Evolutionary conservation across 495 filamentous ascomycete species (phyloP).

Genomic region (Lasiosphaeria ovina): DNA sequence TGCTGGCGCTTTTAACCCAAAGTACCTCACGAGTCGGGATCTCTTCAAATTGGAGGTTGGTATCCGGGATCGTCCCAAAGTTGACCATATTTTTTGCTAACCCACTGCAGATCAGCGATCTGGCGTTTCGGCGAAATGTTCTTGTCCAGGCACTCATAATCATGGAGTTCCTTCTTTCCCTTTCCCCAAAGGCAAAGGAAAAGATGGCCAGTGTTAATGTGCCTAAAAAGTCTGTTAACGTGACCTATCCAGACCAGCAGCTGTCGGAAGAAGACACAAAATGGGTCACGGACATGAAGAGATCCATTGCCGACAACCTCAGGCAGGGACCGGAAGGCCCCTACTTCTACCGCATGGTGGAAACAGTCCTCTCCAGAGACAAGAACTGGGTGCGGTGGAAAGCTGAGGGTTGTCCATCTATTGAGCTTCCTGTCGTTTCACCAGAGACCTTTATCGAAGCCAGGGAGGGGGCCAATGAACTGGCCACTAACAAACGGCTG

Average conservation of each 20-base stretch:
- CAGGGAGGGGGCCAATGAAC: constrained; percentile 59
- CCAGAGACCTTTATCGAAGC: constrained; percentile 64
- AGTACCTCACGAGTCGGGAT: constrained; percentile 92
- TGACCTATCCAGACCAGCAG: constrained; percentile 72
- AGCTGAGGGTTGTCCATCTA: constrained; percentile 82
- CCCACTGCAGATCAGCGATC: constrained; percentile 70
- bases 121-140: constrained; percentile 89
- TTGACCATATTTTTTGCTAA: constrained; percentile 17
- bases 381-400: constrained; percentile 99
- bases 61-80: constrained; percentile 1
- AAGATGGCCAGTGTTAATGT: constrained; percentile 64
- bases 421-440: constrained; percentile 69
- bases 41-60: constrained; percentile 90
- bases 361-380: constrained; percentile 89
- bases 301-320: constrained; percentile 73
- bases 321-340: constrained; percentile 71
- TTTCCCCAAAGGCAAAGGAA: constrained; percentile 78
- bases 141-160: constrained; percentile 92
- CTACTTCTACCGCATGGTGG: constrained; percentile 94
- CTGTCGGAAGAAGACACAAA: constrained; percentile 79
- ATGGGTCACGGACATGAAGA: constrained; percentile 75
- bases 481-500: constrained; percentile 64
- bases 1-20: constrained; percentile 84
- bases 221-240: constrained; percentile 66
- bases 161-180: constrained; percentile 85